Conservation (phyloP, 768 basidiomycete genomes). For the Xerocomus spinulosus region DNA sequence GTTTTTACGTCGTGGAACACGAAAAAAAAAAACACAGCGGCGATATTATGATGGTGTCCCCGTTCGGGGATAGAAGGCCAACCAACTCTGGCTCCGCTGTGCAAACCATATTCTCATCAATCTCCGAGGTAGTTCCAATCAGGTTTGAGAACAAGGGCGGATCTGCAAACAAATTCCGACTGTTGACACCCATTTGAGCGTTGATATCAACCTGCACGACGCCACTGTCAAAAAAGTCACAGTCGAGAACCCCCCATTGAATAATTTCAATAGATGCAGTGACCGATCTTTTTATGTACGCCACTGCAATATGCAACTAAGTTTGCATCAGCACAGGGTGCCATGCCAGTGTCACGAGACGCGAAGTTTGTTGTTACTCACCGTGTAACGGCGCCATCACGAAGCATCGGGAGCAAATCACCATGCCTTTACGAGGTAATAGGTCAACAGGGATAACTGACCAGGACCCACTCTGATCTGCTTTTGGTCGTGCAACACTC, state of each 20-base stretch:
- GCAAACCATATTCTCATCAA: slow-evolving; percentile 22
- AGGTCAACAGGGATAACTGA: slow-evolving; percentile 1
- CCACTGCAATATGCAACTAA: slow-evolving; percentile 10
- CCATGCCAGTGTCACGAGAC: slow-evolving; percentile 17
- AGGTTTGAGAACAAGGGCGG: slow-evolving; percentile 15
- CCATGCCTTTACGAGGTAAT: slow-evolving; percentile 12
- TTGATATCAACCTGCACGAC: slow-evolving; percentile 16
- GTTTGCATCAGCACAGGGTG: slow-evolving; percentile 9
- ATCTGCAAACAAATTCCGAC: slow-evolving; percentile 20
- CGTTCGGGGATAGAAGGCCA: slow-evolving; percentile 23
- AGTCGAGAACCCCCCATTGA: slow-evolving; percentile 7
- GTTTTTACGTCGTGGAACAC: slow-evolving; percentile 23
- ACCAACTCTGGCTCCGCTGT: slow-evolving; percentile 14
- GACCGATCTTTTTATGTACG: slow-evolving; percentile 19
- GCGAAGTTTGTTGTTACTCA: slow-evolving; percentile 2
- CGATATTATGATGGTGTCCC: slow-evolving; percentile 11
- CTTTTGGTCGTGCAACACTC: not conserved
- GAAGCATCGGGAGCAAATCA: slow-evolving; percentile 22
- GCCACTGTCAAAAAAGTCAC: slow-evolving; percentile 23
- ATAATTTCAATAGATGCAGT: slow-evolving; percentile 8
- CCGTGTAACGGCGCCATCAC: slow-evolving; percentile 17
- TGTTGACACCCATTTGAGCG: slow-evolving; percentile 9
- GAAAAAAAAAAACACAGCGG: slow-evolving; percentile 1
- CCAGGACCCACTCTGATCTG: not conserved
- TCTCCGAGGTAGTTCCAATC: slow-evolving; percentile 25